Percentiles rank a stretch among this genome's conserved stretches.
These are phyloP conservation scores for Leishmania martiniquensis DNA, from an alignment of 208 protist genomes.

Conservation along the genomic window DNA sequence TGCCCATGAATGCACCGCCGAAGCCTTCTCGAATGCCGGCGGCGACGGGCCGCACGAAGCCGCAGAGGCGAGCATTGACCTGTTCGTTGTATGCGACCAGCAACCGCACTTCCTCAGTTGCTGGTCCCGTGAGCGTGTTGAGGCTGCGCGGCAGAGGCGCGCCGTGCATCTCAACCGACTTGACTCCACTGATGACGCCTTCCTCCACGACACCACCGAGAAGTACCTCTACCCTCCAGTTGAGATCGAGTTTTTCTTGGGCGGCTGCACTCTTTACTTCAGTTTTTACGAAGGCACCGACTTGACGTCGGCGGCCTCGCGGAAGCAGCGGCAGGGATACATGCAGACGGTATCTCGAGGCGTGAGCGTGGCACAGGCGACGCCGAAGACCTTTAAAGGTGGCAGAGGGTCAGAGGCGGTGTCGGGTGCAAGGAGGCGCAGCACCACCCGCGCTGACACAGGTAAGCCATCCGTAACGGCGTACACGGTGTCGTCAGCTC, in stretches of 20 bases:
- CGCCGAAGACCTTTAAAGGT: slow-evolving; percentile 8
- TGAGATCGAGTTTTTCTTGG: slow-evolving; percentile 43
- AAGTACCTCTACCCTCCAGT: slow-evolving; percentile 36
- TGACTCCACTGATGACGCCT: slow-evolving; percentile 30
- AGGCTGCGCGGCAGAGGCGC: slow-evolving; percentile 15
- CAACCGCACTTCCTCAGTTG: slow-evolving; percentile 36
- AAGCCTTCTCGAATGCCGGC: not conserved
- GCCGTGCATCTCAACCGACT: slow-evolving; percentile 23
- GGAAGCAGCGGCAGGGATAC: slow-evolving; percentile 33
- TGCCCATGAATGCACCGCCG: not conserved
- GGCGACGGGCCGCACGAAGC: not conserved
- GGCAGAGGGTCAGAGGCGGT: not conserved
- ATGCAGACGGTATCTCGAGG: slow-evolving; percentile 30
- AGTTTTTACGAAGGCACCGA: slow-evolving; percentile 61
- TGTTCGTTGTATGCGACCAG: slow-evolving; percentile 16
- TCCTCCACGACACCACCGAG: slow-evolving; percentile 31
- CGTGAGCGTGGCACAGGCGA: slow-evolving; percentile 9
- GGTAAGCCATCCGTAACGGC: not conserved
- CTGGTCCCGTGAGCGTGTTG: slow-evolving; percentile 30
- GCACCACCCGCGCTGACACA: not conserved
- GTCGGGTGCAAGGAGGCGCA: not conserved
- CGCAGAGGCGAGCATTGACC: slow-evolving; percentile 9
- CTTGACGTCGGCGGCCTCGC: slow-evolving; percentile 36
- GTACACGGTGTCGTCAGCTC: not conserved
- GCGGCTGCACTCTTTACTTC: slow-evolving; percentile 42